A percentile compares a stretch with the other conserved stretches of the same genome.
Conservation (phyloP, 129 eudicot genomes). For the Helianthus annuus region DNA sequence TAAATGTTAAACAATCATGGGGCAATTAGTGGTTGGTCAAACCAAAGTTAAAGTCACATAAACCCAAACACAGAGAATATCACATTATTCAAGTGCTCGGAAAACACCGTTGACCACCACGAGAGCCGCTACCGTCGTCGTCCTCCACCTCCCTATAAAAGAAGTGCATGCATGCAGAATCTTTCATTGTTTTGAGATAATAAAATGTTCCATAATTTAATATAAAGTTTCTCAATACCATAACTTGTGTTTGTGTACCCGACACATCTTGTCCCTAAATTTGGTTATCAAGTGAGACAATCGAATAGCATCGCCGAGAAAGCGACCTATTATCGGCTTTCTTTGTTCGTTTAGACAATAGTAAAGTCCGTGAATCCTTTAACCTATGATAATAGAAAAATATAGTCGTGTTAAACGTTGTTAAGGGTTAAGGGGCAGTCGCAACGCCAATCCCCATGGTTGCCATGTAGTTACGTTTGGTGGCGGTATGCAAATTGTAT, state of each 20-base stretch:
- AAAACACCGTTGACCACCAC: conserved; percentile 36
- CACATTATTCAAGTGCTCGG: conserved; percentile 47
- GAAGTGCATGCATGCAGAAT: conserved; percentile 36
- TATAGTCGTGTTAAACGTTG: no score
- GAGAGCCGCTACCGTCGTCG: conserved; percentile 38
- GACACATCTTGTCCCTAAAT: not conserved
- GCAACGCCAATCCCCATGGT: no score
- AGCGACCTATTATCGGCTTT: not conserved
- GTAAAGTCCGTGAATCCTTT: not conserved
- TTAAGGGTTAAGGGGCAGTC: no score
- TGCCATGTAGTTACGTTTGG: no score
- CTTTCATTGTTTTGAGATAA: conserved; percentile 23
- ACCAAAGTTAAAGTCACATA: conserved; percentile 24
- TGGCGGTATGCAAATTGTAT: no score
- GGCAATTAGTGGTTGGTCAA: conserved; percentile 12
- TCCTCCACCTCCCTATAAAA: conserved; percentile 9
- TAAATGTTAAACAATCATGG: not conserved
- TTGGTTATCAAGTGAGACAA: not conserved
- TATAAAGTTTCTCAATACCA: not conserved
- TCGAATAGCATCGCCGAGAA: not conserved
- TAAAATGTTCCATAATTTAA: conserved; percentile 15
- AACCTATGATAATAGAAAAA: no score
- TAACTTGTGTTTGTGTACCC: not conserved
- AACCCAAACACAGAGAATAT: conserved; percentile 42
- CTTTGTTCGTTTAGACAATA: not conserved